Evolutionary conservation across 2,329 filamentous ascomycete genomes (phyloP), one percentile per base, ranked within the genome.

Genomic region (Sarocladium kiliense): DNA sequence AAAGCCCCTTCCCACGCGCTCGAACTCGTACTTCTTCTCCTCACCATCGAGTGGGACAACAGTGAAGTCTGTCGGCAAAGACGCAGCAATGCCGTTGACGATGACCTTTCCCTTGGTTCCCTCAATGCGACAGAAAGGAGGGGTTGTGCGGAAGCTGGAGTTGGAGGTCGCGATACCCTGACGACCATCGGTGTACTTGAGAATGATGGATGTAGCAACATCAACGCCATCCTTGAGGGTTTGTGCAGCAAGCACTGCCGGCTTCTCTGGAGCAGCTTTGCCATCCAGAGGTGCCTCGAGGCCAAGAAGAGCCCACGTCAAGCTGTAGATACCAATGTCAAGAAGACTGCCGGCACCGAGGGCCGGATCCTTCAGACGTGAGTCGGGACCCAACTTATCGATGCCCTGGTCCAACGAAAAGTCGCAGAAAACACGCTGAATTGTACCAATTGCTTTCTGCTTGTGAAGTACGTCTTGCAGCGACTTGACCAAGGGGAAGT

Each of bases 271-370:
- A 3, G 67, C 39, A 7, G 39, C 59, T 10, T 41, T 14, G 0
- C 64, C 62, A 0, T 66, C 65, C 2, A 66, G 55, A 3, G 61
- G 60, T 3, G 61, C 34, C 23, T 73, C 71, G 2, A 74, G 60
- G 2, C 63, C 63, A 5, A 73, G 44, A 2, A 74, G 58, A 1
- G 65, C 68, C 72, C 72, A 76, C 0, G 71, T 74, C 23, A 76
- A 58, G 14, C 64, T 64, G 61, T 76, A 77, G n/a, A 77, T 71
- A 2, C 74, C 73, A 18, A 76, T 70, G 45, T 77, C 74, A 1
- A 77, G 65, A 23, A 77, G 59, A 1, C 64, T 69, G 0, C 74
- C 74, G 2, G 73, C 74, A 1, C 74, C 74, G 1, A 77, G 67
- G 0, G 64, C 65, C 4, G 66, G 64, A 45, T 76, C 66, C 57